Percentiles rank a stretch among this genome's conserved stretches.
These are phyloP conservation scores for Malus sieversii DNA, from an alignment of 306 rosid genomes.

Conservation along the genomic window DNA sequence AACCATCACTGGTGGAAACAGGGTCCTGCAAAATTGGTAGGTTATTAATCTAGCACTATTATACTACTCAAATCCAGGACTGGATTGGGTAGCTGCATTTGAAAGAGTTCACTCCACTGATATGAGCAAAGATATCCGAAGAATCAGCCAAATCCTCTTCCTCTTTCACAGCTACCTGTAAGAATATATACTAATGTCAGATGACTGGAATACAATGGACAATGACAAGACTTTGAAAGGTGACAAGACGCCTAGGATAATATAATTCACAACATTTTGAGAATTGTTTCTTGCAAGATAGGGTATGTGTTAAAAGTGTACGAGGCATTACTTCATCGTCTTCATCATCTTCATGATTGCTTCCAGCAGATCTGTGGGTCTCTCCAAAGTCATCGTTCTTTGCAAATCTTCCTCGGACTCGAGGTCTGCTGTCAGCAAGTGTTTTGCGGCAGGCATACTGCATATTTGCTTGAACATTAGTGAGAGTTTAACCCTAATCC, in stretches of 20 bases:
- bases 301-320: not conserved
- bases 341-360: slow-evolving; percentile 82
- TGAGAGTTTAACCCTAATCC: not conserved
- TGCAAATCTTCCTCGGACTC: slow-evolving; percentile 96
- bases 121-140: slow-evolving; percentile 89
- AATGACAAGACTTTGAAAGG: not conserved
- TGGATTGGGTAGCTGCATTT: slow-evolving; percentile 84
- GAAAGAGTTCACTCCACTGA: slow-evolving; percentile 99
- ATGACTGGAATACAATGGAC: not conserved
- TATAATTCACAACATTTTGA: slow-evolving; percentile 13
- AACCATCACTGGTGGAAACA: slow-evolving; percentile 42
- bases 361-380: slow-evolving; percentile 41
- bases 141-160: slow-evolving; percentile 95
- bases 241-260: slow-evolving; percentile 12
- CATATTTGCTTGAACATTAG: slow-evolving; percentile 22
- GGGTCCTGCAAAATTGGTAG: slow-evolving; percentile 58
- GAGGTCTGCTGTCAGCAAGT: slow-evolving; percentile 87
- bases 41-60: slow-evolving; percentile 20
- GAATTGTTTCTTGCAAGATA: not conserved
- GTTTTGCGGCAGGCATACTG: slow-evolving; percentile 99
- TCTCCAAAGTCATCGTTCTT: slow-evolving; percentile 93
- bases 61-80: slow-evolving; percentile 64
- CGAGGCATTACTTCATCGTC: slow-evolving; percentile 67
- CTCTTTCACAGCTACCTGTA: slow-evolving; percentile 83
- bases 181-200: not conserved